A percentile compares a stretch with the other conserved stretches of the same genome.
phyloP scores from a whole-genome alignment of 2,329 filamentous ascomycete species.

The Metarhizium robertsii region DNA sequence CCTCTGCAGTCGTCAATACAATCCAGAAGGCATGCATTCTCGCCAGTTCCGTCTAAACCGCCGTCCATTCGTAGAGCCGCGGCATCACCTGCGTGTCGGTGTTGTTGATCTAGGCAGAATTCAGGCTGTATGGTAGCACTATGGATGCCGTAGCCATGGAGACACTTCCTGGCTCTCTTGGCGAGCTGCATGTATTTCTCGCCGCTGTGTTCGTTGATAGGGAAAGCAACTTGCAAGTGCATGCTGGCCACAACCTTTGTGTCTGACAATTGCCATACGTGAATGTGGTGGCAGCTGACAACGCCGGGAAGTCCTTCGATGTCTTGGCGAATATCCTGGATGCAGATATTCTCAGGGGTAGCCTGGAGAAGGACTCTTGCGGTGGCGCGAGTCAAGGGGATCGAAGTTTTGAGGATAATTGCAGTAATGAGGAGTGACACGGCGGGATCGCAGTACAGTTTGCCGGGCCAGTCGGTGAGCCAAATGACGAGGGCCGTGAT shows the following conservation, averaged over 20 bases:
- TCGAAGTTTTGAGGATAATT: slow-evolving; percentile 62
- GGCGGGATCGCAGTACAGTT: slow-evolving; percentile 80
- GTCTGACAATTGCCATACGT: slow-evolving; percentile 96
- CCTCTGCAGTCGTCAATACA: slow-evolving; percentile 28
- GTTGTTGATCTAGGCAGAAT: slow-evolving; percentile 51
- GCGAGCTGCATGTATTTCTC: slow-evolving; percentile 87
- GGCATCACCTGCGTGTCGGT: slow-evolving; percentile 28
- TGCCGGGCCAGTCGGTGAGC: slow-evolving; percentile 73
- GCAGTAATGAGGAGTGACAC: slow-evolving; percentile 92
- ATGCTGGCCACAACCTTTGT: slow-evolving; percentile 89
- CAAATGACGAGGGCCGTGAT: slow-evolving; percentile 80
- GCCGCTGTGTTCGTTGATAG: slow-evolving; percentile 71
- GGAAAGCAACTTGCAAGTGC: slow-evolving; percentile 86
- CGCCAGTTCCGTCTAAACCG: slow-evolving; percentile 16
- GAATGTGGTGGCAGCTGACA: slow-evolving; percentile 85
- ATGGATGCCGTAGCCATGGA: slow-evolving; percentile 94
- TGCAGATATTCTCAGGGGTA: slow-evolving; percentile 77
- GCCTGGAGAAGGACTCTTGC: slow-evolving; percentile 89
- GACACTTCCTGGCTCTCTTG: slow-evolving; percentile 70
- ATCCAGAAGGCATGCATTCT: slow-evolving; percentile 39
- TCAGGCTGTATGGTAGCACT: slow-evolving; percentile 96
- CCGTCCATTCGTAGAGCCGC: slow-evolving; percentile 27
- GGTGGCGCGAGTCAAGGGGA: slow-evolving; percentile 71
- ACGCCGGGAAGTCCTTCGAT: slow-evolving; percentile 80
- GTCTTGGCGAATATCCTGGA: slow-evolving; percentile 87